phyloP scores from a whole-genome alignment of 2,329 filamentous ascomycete genomes.

The Aspergillus eucalypticola region DNA sequence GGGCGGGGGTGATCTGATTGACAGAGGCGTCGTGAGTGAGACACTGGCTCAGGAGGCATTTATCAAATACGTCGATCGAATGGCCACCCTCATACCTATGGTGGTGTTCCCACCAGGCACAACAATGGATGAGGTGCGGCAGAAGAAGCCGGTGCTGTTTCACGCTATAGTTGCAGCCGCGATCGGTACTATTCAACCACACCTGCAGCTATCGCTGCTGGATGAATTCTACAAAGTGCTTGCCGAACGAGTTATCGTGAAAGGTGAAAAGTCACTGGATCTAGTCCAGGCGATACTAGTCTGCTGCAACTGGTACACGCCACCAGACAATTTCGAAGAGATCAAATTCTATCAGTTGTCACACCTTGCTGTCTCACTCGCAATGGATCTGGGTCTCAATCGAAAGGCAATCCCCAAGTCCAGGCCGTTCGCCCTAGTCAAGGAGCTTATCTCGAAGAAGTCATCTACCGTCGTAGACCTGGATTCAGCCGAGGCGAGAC shows the following conservation, averaged over 20 bases:
- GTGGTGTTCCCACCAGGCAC: constrained; percentile 59
- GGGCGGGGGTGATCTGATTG: constrained; percentile 49
- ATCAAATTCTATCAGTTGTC: constrained; percentile 88
- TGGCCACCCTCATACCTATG: constrained; percentile 58
- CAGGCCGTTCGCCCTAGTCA: constrained; percentile 36
- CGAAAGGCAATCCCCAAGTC: constrained; percentile 48
- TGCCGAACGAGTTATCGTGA: constrained; percentile 71
- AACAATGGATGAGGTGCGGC: constrained; percentile 56
- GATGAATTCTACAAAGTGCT: constrained; percentile 71
- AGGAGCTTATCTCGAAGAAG: constrained; percentile 43
- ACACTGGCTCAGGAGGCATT: constrained; percentile 59
- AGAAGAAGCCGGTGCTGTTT: constrained; percentile 61
- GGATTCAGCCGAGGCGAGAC: constrained; percentile 57
- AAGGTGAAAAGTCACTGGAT: constrained; percentile 79
- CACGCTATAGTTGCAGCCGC: constrained; percentile 58
- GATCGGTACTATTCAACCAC: constrained; percentile 53
- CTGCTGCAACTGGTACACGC: constrained; percentile 79
- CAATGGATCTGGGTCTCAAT: constrained; percentile 78
- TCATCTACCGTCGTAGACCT: constrained; percentile 42
- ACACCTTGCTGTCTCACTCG: constrained; percentile 78
- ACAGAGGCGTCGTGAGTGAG: constrained; percentile 52
- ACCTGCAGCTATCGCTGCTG: constrained; percentile 62
- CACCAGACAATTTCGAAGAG: constrained; percentile 79
- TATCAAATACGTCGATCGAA: constrained; percentile 55
- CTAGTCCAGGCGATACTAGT: constrained; percentile 77